Conservation (phyloP, 352 stramenopile genomes). For the Phytophthora sp. region DNA sequence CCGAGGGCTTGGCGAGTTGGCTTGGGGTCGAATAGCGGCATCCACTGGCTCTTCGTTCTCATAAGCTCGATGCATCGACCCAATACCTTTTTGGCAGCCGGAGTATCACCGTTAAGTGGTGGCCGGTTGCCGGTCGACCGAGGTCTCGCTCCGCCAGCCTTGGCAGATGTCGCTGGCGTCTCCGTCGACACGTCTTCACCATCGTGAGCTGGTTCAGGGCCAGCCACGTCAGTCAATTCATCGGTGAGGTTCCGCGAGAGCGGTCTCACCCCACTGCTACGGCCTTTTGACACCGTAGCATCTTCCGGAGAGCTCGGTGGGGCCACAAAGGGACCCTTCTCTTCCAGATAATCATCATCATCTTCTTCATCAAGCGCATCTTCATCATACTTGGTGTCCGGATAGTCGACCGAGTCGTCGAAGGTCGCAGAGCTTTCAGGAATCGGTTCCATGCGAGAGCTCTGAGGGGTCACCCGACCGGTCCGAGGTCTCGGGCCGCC, state of each 20-base stretch:
- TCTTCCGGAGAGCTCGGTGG: too few species aligned
- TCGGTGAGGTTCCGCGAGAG: background rate
- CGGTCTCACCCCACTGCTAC: background rate
- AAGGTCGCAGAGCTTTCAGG: background rate
- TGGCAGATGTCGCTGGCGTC: too few species aligned
- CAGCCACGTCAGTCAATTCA: background rate
- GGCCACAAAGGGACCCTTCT: background rate
- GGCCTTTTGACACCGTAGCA: background rate
- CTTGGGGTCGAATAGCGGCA: background rate
- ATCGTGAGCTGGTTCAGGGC: background rate
- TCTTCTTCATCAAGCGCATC: background rate
- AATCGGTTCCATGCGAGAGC: too few species aligned
- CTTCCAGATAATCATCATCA: background rate
- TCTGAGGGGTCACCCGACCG: too few species aligned
- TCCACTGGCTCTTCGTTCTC: background rate
- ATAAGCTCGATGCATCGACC: background rate
- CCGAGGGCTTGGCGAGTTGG: background rate
- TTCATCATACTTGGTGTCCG: background rate
- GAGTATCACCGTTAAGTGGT: background rate
- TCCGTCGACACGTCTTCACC: too few species aligned
- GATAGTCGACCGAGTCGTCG: background rate
- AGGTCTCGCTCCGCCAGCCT: too few species aligned
- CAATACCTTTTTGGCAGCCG: slow-evolving; percentile 1
- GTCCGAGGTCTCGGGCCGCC: background rate
- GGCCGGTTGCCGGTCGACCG: background rate